Percentiles rank a stretch among this genome's conserved stretches.
Conservation (phyloP, 2,329 filamentous ascomycete species). For the Thielaviopsis populi region DNA sequence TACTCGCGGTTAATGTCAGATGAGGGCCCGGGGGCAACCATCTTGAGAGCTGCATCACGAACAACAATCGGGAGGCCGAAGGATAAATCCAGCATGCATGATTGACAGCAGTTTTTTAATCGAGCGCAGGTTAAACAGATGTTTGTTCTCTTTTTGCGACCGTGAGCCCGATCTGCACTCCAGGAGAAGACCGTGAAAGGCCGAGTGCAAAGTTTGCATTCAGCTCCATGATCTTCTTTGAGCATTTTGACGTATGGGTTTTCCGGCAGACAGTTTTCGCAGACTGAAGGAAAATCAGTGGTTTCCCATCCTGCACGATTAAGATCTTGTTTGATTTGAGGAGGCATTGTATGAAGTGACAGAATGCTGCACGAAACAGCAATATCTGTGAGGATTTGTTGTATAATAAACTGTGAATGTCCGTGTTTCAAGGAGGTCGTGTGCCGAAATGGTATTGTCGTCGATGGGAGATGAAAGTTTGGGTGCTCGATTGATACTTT, state of each 20-base stretch:
- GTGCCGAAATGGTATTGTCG: not conserved
- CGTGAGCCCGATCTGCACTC: constrained; percentile 76
- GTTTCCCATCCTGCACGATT: constrained; percentile 95
- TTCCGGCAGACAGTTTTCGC: constrained; percentile 84
- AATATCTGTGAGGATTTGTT: not conserved
- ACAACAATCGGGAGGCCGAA: constrained; percentile 93
- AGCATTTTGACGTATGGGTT: constrained; percentile 99
- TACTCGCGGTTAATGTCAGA: constrained; percentile 93
- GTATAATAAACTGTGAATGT: not conserved
- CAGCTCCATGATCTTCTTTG: constrained; percentile 86
- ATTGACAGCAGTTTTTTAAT: constrained; percentile 97
- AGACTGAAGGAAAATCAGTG: constrained; percentile 76
- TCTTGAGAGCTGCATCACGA: constrained; percentile 89
- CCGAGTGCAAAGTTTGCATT: constrained; percentile 79
- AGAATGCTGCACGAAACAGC: not conserved
- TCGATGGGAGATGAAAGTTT: not conserved
- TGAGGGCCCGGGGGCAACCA: constrained; percentile 85
- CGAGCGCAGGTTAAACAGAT: constrained; percentile 95
- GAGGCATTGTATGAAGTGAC: constrained; percentile 43
- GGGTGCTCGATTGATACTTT: not conserved
- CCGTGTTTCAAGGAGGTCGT: not conserved
- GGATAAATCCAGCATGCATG: constrained; percentile 93
- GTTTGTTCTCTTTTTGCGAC: constrained; percentile 82
- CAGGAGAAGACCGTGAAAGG: constrained; percentile 93
- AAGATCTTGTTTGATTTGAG: constrained; percentile 89